A percentile compares a stretch with the other conserved stretches of the same genome.
Conservation (phyloP, 352 stramenopile genomes). For the Phytophthora pseudosyringae region DNA sequence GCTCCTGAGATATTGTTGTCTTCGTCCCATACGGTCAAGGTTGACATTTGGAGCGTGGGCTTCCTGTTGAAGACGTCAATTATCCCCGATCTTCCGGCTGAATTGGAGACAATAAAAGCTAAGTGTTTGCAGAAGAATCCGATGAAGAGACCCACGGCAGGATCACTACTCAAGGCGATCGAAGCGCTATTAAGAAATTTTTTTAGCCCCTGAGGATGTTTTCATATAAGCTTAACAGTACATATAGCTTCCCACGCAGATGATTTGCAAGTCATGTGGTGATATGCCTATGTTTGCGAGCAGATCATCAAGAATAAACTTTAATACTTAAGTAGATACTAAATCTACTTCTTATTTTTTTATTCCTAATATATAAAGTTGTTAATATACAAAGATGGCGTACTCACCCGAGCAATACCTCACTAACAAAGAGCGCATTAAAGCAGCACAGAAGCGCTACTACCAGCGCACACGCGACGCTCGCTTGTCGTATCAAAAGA, state of each 20-base stretch:
- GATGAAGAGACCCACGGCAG: constrained; percentile 5
- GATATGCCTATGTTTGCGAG: no score
- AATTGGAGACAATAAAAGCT: constrained; percentile 3
- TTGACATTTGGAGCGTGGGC: constrained; percentile 20
- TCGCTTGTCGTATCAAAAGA: no score
- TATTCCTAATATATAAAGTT: constrained; percentile 4
- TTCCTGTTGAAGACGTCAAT: constrained; percentile 15
- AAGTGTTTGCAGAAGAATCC: constrained; percentile 16
- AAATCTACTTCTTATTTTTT: no score
- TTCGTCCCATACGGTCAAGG: constrained; percentile 19
- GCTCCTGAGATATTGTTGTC: constrained; percentile 22
- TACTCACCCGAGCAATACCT: not conserved
- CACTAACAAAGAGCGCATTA: not conserved
- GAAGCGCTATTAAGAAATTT: no score
- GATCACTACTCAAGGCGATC: constrained; percentile 10
- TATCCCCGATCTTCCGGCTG: constrained; percentile 7
- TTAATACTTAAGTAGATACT: no score
- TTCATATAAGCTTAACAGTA: no score
- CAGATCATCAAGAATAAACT: no score
- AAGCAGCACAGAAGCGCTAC: no score
- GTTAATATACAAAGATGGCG: not conserved
- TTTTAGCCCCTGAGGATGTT: no score
- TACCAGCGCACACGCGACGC: no score
- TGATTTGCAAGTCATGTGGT: no score
- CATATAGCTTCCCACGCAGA: no score